Evolutionary conservation across 345 rosid species (phyloP).

Genomic region (Salix arbutifolia): DNA sequence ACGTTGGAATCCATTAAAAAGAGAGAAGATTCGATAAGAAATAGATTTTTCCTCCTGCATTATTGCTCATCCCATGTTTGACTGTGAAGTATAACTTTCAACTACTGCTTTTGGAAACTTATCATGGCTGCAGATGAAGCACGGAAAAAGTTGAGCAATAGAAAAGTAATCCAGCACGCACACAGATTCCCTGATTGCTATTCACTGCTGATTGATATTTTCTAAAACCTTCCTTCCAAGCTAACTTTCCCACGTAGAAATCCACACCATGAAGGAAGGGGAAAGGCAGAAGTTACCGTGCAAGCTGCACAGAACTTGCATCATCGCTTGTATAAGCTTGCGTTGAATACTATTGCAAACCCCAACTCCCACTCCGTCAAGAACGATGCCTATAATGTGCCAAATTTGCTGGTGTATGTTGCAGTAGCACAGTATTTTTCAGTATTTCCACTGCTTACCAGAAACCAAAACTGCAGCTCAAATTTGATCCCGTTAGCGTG

Average conservation of each 20-base stretch:
- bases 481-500: too few species aligned
- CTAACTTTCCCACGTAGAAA: neutral
- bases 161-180: slow-evolving; percentile 7
- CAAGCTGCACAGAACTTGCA: neutral
- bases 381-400: neutral
- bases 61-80: neutral
- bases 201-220: neutral
- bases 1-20: neutral
- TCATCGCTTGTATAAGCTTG: neutral
- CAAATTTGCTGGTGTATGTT: neutral
- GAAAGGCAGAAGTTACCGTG: neutral
- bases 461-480: neutral
- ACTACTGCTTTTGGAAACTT: neutral
- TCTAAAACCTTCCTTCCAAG: neutral
- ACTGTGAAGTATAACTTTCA: neutral
- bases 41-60: neutral
- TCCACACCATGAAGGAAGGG: neutral
- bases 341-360: neutral
- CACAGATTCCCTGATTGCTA: slow-evolving; percentile 6
- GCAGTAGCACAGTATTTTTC: neutral
- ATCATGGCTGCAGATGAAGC: slow-evolving; percentile 2
- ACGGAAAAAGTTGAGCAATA: neutral
- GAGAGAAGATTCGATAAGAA: neutral
- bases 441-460: neutral
- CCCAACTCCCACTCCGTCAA: neutral